Conservation (phyloP, 345 rosid species). For the Eucalyptus brandiana region DNA sequence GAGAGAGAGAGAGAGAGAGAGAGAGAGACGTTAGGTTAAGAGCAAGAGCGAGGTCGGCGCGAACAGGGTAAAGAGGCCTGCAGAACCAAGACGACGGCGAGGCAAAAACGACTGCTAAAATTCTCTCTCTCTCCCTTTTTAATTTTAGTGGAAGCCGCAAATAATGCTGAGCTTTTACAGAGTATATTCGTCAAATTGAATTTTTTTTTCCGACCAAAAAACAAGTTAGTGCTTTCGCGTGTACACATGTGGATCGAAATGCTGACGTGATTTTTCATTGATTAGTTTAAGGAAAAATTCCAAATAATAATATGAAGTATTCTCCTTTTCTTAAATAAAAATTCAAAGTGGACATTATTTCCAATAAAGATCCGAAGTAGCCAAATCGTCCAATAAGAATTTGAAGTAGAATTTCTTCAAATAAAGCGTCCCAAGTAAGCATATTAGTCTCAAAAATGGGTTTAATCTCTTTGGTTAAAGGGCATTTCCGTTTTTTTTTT, state of each 20-base stretch:
- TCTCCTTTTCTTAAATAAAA: too few relatives aligned
- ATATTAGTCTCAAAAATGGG: too few relatives aligned
- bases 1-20: background rate
- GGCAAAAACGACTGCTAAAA: background rate
- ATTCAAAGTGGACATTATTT: accelerated
- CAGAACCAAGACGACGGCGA: background rate
- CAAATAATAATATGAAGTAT: too few relatives aligned
- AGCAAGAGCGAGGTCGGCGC: background rate
- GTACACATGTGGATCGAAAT: background rate
- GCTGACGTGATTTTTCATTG: background rate
- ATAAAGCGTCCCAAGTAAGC: accelerated
- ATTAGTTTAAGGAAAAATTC: too few relatives aligned
- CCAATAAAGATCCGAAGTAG: accelerated
- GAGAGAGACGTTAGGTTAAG: background rate
- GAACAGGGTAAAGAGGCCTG: background rate
- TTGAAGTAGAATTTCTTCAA: accelerated
- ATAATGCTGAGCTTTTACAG: background rate
- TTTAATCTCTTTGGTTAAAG: accelerated
- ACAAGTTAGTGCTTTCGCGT: background rate
- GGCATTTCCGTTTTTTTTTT: too few relatives aligned
- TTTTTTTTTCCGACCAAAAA: background rate
- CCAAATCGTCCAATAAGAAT: too few relatives aligned
- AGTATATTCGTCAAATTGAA: background rate
- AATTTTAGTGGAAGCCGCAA: background rate
- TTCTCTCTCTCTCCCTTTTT: background rate